phyloP scores from a whole-genome alignment of 2,329 filamentous ascomycete species.

The Colletotrichum sp. region DNA sequence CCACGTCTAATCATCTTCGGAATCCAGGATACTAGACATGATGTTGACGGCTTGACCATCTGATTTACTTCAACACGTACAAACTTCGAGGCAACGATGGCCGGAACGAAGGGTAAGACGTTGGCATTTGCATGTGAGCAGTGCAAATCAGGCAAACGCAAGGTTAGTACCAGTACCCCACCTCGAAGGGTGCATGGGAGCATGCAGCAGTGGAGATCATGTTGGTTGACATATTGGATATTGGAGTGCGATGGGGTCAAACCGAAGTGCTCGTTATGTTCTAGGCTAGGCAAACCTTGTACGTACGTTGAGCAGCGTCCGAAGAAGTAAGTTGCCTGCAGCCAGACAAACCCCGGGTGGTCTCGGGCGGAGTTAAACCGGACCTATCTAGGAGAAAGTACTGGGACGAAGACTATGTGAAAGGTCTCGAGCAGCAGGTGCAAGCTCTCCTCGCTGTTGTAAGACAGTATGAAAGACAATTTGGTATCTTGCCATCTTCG shows the following conservation, averaged over 20 bases:
- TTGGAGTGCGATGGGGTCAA: neutral
- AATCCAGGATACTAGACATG: neutral
- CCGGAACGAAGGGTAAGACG: neutral
- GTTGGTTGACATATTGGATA: neutral
- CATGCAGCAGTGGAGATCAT: neutral
- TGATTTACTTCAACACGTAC: neutral
- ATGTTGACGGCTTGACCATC: neutral
- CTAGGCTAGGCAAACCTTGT: neutral
- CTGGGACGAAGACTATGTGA: neutral
- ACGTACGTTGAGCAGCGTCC: neutral
- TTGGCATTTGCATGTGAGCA: neutral
- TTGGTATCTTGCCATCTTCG: neutral
- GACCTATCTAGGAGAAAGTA: neutral
- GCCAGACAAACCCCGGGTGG: neutral
- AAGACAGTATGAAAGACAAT: neutral
- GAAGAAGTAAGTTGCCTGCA: neutral
- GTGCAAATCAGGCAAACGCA: neutral
- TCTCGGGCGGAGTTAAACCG: neutral
- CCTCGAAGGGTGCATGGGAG: neutral
- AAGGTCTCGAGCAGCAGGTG: neutral
- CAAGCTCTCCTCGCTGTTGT: neutral
- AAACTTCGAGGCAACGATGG: neutral
- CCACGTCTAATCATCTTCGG: neutral
- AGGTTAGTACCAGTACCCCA: neutral
- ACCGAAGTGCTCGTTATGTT: neutral